Percentiles rank a stretch among this genome's conserved stretches.
phyloP scores from a whole-genome alignment of 192 early-diverging fungal species.

The Coemansia sp. region DNA sequence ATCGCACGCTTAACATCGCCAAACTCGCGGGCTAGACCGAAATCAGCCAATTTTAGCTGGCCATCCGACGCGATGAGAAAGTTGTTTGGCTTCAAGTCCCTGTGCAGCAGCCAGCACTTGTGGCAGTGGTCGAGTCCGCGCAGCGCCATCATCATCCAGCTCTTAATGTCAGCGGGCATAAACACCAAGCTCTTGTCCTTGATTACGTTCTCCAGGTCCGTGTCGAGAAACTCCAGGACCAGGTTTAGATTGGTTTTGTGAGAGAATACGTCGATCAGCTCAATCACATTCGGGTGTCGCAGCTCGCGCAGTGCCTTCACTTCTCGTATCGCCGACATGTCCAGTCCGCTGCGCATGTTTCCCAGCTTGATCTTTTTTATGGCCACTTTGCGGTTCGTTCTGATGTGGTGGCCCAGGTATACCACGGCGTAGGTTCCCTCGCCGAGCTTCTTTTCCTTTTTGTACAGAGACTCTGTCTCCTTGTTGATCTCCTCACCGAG shows the following conservation, averaged over 20 bases:
- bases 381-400: conserved; percentile 74
- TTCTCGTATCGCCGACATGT: conserved; percentile 93
- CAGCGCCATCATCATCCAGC: conserved; percentile 97
- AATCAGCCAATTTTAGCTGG: conserved; percentile 96
- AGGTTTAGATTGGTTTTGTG: conserved; percentile 90
- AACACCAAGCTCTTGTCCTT: conserved; percentile 89
- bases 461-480: conserved; percentile 68
- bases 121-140: conserved; percentile 92
- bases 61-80: conserved; percentile 80
- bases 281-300: conserved; percentile 87
- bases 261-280: conserved; percentile 91
- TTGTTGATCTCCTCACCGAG: conserved; percentile 66
- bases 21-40: conserved; percentile 96
- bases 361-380: conserved; percentile 98
- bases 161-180: conserved; percentile 88
- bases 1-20: conserved; percentile 77
- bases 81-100: conserved; percentile 90
- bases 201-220: conserved; percentile 95
- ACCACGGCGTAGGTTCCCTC: conserved; percentile 97
- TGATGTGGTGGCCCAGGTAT: conserved; percentile 66
- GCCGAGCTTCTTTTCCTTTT: conserved; percentile 87
- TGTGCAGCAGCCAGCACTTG: conserved; percentile 83
- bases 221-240: conserved; percentile 92
- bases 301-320: conserved; percentile 92
- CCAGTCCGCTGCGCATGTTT: conserved; percentile 89